A percentile compares a stretch with the other conserved stretches of the same genome.
Evolutionary conservation across 2,329 filamentous ascomycete species (phyloP).

Genomic region (Trichoderma cornu-damae): DNA sequence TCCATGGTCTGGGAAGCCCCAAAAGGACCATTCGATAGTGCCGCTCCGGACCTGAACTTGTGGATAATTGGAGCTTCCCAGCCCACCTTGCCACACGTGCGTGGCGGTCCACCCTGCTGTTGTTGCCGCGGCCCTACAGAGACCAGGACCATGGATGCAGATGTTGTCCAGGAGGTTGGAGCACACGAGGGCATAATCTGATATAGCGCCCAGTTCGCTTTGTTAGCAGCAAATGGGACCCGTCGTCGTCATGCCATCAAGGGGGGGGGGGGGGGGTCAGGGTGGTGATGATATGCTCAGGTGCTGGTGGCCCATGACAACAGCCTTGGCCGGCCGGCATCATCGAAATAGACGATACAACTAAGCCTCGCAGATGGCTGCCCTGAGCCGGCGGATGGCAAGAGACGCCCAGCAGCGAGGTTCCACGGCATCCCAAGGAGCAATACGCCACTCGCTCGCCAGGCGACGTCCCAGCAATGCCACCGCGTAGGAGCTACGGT

Average conservation of each 20-base stretch:
- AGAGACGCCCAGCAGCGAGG: conserved; percentile 10
- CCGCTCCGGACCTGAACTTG: conserved; percentile 19
- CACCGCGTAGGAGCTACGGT: background rate
- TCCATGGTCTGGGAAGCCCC: conserved; percentile 15
- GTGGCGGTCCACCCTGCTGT: conserved; percentile 7
- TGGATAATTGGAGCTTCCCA: conserved; percentile 16
- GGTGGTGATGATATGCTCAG: conserved; percentile 12
- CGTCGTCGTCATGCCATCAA: conserved; percentile 16
- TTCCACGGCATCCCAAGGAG: no score
- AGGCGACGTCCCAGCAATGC: background rate
- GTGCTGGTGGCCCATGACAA: conserved; percentile 15
- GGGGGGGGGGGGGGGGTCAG: conserved; percentile 3
- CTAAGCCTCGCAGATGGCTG: conserved; percentile 4
- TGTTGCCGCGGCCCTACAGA: conserved; percentile 16
- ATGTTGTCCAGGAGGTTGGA: conserved; percentile 4
- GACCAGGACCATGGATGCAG: conserved; percentile 15
- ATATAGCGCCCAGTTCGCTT: conserved; percentile 9
- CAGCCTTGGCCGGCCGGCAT: conserved; percentile 1
- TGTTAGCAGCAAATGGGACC: conserved; percentile 12
- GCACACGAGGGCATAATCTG: conserved; percentile 2
- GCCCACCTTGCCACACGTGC: conserved; percentile 20
- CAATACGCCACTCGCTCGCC: background rate
- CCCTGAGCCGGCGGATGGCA: background rate
- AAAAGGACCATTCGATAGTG: conserved; percentile 19
- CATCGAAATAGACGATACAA: background rate